Evolutionary conservation across 2,329 filamentous ascomycete species (phyloP).

Genomic region (Domatiomyces globalis): DNA sequence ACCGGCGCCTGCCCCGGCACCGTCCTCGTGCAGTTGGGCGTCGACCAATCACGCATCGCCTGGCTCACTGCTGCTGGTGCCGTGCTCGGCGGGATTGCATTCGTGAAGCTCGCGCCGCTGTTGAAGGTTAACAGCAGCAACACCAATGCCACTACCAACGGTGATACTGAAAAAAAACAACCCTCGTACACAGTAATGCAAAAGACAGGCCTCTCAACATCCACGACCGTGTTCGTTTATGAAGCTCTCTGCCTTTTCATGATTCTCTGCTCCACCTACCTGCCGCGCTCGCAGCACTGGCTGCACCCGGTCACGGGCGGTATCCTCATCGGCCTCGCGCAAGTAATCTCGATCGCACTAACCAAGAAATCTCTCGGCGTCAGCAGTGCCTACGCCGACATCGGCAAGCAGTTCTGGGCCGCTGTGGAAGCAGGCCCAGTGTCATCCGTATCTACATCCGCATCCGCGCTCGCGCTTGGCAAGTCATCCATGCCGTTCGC

Average conservation of each 20-base stretch:
- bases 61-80: background rate
- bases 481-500: conserved; percentile 37
- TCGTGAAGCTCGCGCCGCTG: conserved; percentile 1
- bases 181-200: background rate
- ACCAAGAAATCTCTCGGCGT: conserved; percentile 44
- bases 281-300: conserved; percentile 12
- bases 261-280: conserved; percentile 17
- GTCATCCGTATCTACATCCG: conserved; percentile 12
- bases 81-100: conserved; percentile 38
- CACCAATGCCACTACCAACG: background rate
- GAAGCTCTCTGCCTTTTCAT: conserved; percentile 28
- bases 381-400: conserved; percentile 47
- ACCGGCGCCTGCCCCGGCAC: conserved; percentile 53
- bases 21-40: conserved; percentile 45
- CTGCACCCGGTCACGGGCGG: conserved; percentile 41
- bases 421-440: background rate
- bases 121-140: background rate
- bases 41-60: conserved; percentile 21
- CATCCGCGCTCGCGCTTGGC: conserved; percentile 27
- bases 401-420: conserved; percentile 36
- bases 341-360: conserved; percentile 41
- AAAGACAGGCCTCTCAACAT: background rate
- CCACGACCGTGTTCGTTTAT: conserved; percentile 26
- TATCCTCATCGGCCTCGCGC: conserved; percentile 42
- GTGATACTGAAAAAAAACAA: background rate